Evolutionary conservation across 2,329 filamentous ascomycete genomes (phyloP).

Genomic region (Aspergillus candidus): DNA sequence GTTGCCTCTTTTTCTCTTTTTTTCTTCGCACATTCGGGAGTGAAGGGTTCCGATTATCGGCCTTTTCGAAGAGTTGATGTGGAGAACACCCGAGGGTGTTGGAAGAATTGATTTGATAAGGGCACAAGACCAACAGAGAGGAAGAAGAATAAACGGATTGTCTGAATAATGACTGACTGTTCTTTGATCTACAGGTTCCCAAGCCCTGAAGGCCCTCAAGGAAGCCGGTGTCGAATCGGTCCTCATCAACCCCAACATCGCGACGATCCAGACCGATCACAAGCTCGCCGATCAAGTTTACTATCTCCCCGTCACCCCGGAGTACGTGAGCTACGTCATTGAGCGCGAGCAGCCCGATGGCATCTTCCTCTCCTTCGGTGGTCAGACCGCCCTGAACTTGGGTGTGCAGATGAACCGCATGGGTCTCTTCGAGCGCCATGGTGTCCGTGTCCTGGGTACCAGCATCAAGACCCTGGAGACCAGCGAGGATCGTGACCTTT

Average conservation of each 20-base stretch:
- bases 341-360: conserved; percentile 93
- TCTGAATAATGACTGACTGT: conserved; percentile 14
- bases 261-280: conserved; percentile 96
- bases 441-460: conserved; percentile 91
- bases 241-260: conserved; percentile 96
- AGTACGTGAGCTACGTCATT: conserved; percentile 97
- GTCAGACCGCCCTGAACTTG: conserved; percentile 92
- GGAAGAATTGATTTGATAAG: not conserved
- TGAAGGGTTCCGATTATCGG: too few relatives aligned
- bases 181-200: conserved; percentile 60
- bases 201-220: conserved; percentile 94
- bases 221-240: conserved; percentile 88
- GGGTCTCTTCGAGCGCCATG: conserved; percentile 91
- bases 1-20: too few relatives aligned
- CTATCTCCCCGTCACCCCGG: conserved; percentile 93
- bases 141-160: not conserved
- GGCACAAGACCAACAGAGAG: not conserved
- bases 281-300: conserved; percentile 94
- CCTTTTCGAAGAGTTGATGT: too few relatives aligned
- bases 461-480: conserved; percentile 91
- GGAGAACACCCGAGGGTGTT: too few relatives aligned
- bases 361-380: conserved; percentile 95
- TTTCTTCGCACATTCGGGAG: too few relatives aligned
- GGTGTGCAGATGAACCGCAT: conserved; percentile 96
- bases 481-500: conserved; percentile 92